These are phyloP conservation scores for Primulina huaijiensis DNA, from an alignment of 257 asterid species.

Conservation along the genomic window DNA sequence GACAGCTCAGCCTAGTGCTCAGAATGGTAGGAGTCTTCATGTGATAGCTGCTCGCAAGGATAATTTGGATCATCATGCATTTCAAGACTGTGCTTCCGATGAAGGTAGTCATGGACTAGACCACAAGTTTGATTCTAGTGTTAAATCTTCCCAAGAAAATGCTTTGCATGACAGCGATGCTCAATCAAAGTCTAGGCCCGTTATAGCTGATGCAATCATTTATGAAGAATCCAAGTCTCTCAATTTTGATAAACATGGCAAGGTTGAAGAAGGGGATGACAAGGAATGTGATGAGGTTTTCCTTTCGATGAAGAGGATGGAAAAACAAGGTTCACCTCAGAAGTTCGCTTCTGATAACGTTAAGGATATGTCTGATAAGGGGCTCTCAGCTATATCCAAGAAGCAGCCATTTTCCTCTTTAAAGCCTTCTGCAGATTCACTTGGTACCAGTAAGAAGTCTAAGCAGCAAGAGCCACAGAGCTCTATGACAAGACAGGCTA, in stretches of 20 bases:
- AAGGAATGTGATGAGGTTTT: slow-evolving; percentile 40
- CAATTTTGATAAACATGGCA: slow-evolving; percentile 27
- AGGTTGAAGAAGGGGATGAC: slow-evolving; percentile 42
- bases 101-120: slow-evolving; percentile 49
- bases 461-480: slow-evolving; percentile 64
- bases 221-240: slow-evolving; percentile 32
- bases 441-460: slow-evolving; percentile 46
- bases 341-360: slow-evolving; percentile 46
- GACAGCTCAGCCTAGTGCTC: slow-evolving; percentile 35
- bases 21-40: slow-evolving; percentile 39
- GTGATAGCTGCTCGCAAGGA: slow-evolving; percentile 48
- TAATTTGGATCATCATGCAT: slow-evolving; percentile 61
- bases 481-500: slow-evolving; percentile 54
- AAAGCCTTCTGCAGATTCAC: slow-evolving; percentile 53
- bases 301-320: slow-evolving; percentile 40
- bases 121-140: slow-evolving; percentile 25
- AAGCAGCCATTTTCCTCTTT: slow-evolving; percentile 44
- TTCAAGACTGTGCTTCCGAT: slow-evolving; percentile 83
- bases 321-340: slow-evolving; percentile 49
- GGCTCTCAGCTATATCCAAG: slow-evolving; percentile 42
- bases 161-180: slow-evolving; percentile 31
- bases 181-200: slow-evolving; percentile 27
- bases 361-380: slow-evolving; percentile 59
- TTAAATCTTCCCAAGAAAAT: slow-evolving; percentile 3
- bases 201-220: slow-evolving; percentile 34